A percentile compares a stretch with the other conserved stretches of the same genome.
These are phyloP conservation scores for Mariannaea elegans DNA, from an alignment of 2,329 filamentous ascomycete species.

Conservation along the genomic window DNA sequence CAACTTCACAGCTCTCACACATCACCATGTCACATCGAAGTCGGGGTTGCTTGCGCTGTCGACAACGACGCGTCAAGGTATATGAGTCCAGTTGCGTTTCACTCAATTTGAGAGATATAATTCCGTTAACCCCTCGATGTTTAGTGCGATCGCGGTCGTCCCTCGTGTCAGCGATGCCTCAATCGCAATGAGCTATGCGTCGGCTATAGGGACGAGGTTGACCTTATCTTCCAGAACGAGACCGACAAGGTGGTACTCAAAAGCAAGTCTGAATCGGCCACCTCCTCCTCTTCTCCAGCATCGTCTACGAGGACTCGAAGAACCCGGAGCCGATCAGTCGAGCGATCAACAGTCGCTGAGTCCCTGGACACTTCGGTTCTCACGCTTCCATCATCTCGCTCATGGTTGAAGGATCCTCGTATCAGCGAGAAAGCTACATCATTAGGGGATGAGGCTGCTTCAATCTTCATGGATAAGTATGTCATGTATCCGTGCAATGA, in stretches of 20 bases:
- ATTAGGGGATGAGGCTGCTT: constrained; percentile 42
- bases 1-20: constrained; percentile 5
- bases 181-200: constrained; percentile 49
- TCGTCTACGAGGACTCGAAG: constrained; percentile 8
- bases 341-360: constrained; percentile 9
- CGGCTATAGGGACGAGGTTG: constrained; percentile 49
- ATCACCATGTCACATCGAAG: constrained; percentile 40
- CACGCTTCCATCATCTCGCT: constrained; percentile 16
- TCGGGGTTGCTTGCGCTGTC: constrained; percentile 45
- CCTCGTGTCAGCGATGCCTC: constrained; percentile 48
- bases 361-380: background rate
- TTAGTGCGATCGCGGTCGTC: constrained; percentile 46
- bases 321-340: constrained; percentile 28
- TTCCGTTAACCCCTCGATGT: background rate
- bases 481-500: constrained; percentile 49
- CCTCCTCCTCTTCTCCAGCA: constrained; percentile 10
- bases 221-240: constrained; percentile 49
- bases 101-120: background rate
- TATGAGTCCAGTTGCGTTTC: too few species aligned
- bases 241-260: constrained; percentile 42
- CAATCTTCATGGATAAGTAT: constrained; percentile 49
- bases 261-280: constrained; percentile 19
- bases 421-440: background rate
- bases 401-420: constrained; percentile 37
- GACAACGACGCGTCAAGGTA: constrained; percentile 43